Conservation (phyloP, 176 grass and related monocot genomes). For the Cymbopogon citratus region DNA sequence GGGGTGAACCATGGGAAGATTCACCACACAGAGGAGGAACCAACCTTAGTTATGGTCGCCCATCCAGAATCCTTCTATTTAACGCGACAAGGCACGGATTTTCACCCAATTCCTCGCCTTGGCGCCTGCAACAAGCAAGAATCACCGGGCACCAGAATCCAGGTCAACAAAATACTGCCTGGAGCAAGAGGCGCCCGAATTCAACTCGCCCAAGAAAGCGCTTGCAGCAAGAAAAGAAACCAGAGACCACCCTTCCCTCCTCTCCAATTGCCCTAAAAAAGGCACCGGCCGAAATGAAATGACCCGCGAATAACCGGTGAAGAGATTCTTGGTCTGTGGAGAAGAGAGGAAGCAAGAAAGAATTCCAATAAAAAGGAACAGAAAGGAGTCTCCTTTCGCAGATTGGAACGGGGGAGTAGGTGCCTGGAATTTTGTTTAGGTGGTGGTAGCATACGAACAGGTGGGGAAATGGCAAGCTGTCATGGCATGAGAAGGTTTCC, state of each 20-base stretch:
- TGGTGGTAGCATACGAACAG: neutral
- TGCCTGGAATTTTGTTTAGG: neutral
- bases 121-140: neutral
- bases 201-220: neutral
- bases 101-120: neutral
- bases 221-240: conserved; percentile 8
- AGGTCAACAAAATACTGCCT: neutral
- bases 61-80: neutral
- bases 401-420: neutral
- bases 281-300: neutral
- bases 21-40: neutral
- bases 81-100: neutral
- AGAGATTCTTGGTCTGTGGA: neutral
- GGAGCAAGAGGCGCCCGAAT: conserved; percentile 2
- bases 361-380: neutral
- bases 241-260: neutral
- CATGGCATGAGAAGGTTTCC: neutral
- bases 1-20: neutral
- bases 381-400: neutral
- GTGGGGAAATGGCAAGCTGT: neutral
- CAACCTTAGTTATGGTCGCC: neutral
- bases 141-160: neutral
- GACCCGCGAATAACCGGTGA: neutral
- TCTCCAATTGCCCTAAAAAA: neutral
- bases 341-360: neutral